Conservation (phyloP, 768 basidiomycete genomes). For the Hypsizygus marmoreus region DNA sequence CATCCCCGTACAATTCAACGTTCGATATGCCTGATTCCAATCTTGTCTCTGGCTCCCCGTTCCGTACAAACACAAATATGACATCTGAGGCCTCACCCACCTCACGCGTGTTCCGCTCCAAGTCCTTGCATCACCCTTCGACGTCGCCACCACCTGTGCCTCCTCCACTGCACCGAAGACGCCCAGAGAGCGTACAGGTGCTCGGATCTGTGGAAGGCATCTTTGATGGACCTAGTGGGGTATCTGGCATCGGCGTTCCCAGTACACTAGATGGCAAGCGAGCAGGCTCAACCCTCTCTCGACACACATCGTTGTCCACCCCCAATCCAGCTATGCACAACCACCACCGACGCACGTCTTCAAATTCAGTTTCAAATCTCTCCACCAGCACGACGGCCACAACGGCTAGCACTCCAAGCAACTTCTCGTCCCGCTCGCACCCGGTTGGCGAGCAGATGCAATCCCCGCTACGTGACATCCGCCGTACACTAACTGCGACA, state of each 20-base stretch:
- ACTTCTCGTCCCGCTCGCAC: too few species aligned
- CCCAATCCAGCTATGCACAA: background rate
- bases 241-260: background rate
- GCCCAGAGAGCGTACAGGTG: conserved; percentile 69
- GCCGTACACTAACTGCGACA: conserved; percentile 42
- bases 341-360: conserved; percentile 17
- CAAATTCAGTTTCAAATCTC: conserved; percentile 3
- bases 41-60: conserved; percentile 15
- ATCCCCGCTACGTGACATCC: conserved; percentile 38
- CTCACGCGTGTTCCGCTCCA: conserved; percentile 50
- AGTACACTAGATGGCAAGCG: background rate
- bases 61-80: conserved; percentile 13
- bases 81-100: conserved; percentile 28
- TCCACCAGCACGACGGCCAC: background rate
- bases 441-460: too few species aligned
- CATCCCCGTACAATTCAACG: conserved; percentile 4
- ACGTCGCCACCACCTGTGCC: conserved; percentile 32
- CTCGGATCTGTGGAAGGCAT: conserved; percentile 7
- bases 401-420: background rate
- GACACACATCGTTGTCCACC: conserved; percentile 5
- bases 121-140: conserved; percentile 52
- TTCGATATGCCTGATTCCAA: conserved; percentile 9
- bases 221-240: too few species aligned
- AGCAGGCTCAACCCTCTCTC: background rate
- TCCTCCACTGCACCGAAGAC: conserved; percentile 49